These are phyloP conservation scores for Botrytis elliptica DNA, from an alignment of 2,329 filamentous ascomycete species.

Conservation along the genomic window DNA sequence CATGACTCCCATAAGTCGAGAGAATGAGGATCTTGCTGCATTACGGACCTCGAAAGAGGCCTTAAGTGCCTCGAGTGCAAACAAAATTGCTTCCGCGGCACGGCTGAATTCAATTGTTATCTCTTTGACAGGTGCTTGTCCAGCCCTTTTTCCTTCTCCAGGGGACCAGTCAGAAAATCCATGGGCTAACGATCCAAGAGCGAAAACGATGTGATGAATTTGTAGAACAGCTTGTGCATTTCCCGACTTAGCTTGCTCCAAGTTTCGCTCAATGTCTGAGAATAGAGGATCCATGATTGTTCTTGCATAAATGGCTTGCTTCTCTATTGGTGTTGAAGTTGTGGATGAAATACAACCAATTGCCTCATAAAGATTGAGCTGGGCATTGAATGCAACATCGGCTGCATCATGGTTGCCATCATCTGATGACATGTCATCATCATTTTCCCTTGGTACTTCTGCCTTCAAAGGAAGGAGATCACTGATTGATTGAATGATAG, in stretches of 20 bases:
- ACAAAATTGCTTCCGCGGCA: slow-evolving; percentile 84
- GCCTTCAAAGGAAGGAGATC: slow-evolving; percentile 90
- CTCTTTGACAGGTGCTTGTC: slow-evolving; percentile 52
- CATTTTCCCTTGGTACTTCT: slow-evolving; percentile 74
- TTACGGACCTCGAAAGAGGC: slow-evolving; percentile 79
- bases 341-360: slow-evolving; percentile 91
- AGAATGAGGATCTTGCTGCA: slow-evolving; percentile 87
- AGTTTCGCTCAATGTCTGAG: slow-evolving; percentile 78
- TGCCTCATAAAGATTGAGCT: slow-evolving; percentile 91
- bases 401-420: slow-evolving; percentile 86
- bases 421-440: slow-evolving; percentile 91
- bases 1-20: slow-evolving; percentile 85
- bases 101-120: slow-evolving; percentile 82
- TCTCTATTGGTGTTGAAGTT: slow-evolving; percentile 70
- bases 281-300: slow-evolving; percentile 90
- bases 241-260: slow-evolving; percentile 72
- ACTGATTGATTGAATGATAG: slow-evolving; percentile 83
- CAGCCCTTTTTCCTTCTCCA: slow-evolving; percentile 49
- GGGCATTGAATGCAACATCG: slow-evolving; percentile 87
- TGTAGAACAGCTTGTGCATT: slow-evolving; percentile 82
- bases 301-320: slow-evolving; percentile 83
- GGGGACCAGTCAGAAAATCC: slow-evolving; percentile 90
- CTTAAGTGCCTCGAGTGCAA: slow-evolving; percentile 83
- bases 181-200: slow-evolving; percentile 84
- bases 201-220: slow-evolving; percentile 96